A percentile compares a stretch with the other conserved stretches of the same genome.
Evolutionary conservation across 257 asterid genomes (phyloP).

Genomic region (Ligustrum vulgare): DNA sequence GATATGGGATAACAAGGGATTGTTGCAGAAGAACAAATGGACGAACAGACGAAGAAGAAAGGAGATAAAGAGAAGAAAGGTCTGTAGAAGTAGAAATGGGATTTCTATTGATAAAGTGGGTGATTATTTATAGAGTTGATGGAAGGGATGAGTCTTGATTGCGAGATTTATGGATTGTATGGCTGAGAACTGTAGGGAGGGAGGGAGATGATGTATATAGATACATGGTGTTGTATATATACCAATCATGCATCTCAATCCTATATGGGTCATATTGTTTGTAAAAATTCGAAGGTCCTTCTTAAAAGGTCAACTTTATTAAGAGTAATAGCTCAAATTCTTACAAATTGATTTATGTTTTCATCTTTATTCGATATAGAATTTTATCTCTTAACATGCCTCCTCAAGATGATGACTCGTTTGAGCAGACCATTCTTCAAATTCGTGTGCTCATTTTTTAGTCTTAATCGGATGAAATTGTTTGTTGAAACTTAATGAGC

Average conservation of each 20-base stretch:
- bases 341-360: too few species aligned
- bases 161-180: conserved; percentile 41
- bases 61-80: background rate
- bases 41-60: background rate
- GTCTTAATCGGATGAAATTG: too few species aligned
- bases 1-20: background rate
- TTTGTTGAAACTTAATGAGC: too few species aligned
- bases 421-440: too few species aligned
- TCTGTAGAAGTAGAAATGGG: conserved; percentile 16
- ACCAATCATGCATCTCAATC: conserved; percentile 66
- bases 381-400: too few species aligned
- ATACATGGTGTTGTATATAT: conserved; percentile 2
- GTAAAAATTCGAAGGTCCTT: too few species aligned
- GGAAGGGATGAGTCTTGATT: conserved; percentile 20
- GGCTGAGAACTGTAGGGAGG: conserved; percentile 18
- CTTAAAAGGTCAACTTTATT: too few species aligned
- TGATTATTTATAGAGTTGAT: conserved; percentile 38
- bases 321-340: too few species aligned
- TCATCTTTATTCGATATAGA: too few species aligned
- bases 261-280: conserved; percentile 18
- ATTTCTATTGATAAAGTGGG: conserved; percentile 15
- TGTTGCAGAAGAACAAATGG: conserved; percentile 2
- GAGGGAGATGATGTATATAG: background rate
- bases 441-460: too few species aligned
- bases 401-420: too few species aligned